Percentiles rank a stretch among this genome's conserved stretches.
Evolutionary conservation across 192 early-diverging fungal genomes (phyloP).

Genomic region (Coemansia sp.): DNA sequence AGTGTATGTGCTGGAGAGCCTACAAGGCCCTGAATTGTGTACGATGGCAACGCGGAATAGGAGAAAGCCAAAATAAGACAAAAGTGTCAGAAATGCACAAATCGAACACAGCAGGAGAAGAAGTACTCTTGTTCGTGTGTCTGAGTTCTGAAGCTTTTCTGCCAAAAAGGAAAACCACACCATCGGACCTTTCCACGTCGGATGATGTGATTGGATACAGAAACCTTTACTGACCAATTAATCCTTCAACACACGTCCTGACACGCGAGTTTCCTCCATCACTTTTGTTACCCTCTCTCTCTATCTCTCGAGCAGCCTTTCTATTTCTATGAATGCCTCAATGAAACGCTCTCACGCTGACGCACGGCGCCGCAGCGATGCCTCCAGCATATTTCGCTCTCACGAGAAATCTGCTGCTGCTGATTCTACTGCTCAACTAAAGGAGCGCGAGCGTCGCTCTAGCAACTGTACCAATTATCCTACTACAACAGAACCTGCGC

Average conservation of each 20-base stretch:
- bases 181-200: constrained; percentile 1
- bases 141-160: not conserved
- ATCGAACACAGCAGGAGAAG: not conserved
- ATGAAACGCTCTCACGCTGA: not conserved
- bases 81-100: not conserved
- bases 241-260: no score
- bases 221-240: not conserved
- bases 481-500: not conserved
- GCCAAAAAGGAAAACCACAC: no score
- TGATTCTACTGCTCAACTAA: not conserved
- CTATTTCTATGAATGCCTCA: not conserved
- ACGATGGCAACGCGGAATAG: constrained; percentile 2
- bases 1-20: not conserved
- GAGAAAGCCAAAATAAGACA: not conserved
- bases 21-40: not conserved
- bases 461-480: not conserved
- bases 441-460: not conserved
- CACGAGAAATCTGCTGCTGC: not conserved
- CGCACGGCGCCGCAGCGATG: not conserved
- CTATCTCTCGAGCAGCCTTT: not conserved
- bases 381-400: not conserved
- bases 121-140: not conserved
- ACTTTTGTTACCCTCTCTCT: no score
- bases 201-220: constrained; percentile 12
- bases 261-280: no score